Evolutionary conservation across 805 yeast genomes (phyloP).

Genomic region (Metschnikowia orientalis): DNA sequence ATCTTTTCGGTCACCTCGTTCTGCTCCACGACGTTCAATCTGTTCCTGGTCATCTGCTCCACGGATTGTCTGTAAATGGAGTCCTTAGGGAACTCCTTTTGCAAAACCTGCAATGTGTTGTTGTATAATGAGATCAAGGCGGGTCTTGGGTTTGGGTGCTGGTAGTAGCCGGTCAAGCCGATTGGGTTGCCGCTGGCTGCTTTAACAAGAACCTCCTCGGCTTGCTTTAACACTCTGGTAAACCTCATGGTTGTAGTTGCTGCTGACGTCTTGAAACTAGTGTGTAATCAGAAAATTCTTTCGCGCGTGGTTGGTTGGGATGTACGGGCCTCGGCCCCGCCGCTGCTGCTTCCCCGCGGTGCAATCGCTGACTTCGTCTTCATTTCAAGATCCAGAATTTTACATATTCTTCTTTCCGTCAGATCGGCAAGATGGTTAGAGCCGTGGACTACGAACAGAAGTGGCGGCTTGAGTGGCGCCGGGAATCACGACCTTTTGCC

Average conservation of each 20-base stretch:
- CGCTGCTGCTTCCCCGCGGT: no score
- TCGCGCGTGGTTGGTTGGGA: constrained; percentile 16
- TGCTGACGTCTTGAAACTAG: not conserved
- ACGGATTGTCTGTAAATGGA: constrained; percentile 76
- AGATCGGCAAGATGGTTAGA: no score
- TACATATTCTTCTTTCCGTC: no score
- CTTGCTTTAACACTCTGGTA: constrained; percentile 39
- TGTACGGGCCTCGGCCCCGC: constrained; percentile 16
- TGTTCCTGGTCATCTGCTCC: constrained; percentile 63
- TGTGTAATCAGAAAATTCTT: constrained; percentile 10
- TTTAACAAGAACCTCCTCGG: constrained; percentile 53
- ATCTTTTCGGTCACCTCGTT: constrained; percentile 60
- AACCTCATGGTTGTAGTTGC: constrained; percentile 30
- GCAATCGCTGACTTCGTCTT: no score
- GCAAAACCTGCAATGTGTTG: constrained; percentile 58
- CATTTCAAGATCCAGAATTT: no score
- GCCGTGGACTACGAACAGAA: no score
- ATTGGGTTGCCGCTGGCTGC: constrained; percentile 68
- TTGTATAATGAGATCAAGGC: constrained; percentile 67
- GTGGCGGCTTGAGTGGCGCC: no score
- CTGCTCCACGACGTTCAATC: constrained; percentile 61
- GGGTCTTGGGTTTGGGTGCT: constrained; percentile 83
- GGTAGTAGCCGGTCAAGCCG: constrained; percentile 72
- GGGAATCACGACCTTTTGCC: no score
- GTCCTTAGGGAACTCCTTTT: constrained; percentile 59